phyloP scores from a whole-genome alignment of 2,329 filamentous ascomycete species.

The Bipolaris sorokiniana region DNA sequence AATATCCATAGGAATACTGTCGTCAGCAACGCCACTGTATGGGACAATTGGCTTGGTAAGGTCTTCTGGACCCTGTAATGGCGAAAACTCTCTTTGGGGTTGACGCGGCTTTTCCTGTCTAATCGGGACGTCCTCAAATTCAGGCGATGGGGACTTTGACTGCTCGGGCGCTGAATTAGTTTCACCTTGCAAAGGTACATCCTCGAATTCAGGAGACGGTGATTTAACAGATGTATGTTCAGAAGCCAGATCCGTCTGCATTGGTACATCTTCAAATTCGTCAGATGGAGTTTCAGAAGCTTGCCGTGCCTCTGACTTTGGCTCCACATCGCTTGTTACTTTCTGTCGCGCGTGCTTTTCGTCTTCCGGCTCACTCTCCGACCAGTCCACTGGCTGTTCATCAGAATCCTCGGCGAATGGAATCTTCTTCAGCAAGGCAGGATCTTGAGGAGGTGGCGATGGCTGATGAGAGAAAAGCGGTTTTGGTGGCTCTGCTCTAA shows the following conservation, averaged over 20 bases:
- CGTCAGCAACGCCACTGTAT: conserved; percentile 40
- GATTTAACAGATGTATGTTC: conserved; percentile 43
- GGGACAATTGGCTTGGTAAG: conserved; percentile 40
- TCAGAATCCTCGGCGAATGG: conserved; percentile 43
- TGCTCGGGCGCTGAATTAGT: conserved; percentile 10
- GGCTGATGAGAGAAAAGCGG: conserved; percentile 27
- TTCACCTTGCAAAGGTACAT: conserved; percentile 47
- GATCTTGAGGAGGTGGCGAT: conserved; percentile 30
- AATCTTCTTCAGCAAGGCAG: conserved; percentile 20
- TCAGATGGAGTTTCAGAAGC: conserved; percentile 52
- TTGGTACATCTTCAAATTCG: conserved; percentile 58
- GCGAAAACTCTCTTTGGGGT: conserved; percentile 31
- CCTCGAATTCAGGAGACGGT: conserved; percentile 59
- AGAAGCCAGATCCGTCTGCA: conserved; percentile 9
- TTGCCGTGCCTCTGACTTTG: conserved; percentile 37
- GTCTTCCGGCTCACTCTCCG: conserved; percentile 57
- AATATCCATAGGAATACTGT: conserved; percentile 33
- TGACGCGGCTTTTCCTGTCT: conserved; percentile 16
- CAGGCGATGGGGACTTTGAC: conserved; percentile 54
- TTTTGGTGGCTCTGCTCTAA: conserved; percentile 51
- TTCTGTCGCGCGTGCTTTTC: conserved; percentile 16
- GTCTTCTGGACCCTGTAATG: conserved; percentile 38
- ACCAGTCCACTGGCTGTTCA: conserved; percentile 58
- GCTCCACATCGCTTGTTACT: not conserved
- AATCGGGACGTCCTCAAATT: conserved; percentile 59